Evolutionary conservation across 345 rosid genomes (phyloP).

Genomic region (Populus ilicifolia): DNA sequence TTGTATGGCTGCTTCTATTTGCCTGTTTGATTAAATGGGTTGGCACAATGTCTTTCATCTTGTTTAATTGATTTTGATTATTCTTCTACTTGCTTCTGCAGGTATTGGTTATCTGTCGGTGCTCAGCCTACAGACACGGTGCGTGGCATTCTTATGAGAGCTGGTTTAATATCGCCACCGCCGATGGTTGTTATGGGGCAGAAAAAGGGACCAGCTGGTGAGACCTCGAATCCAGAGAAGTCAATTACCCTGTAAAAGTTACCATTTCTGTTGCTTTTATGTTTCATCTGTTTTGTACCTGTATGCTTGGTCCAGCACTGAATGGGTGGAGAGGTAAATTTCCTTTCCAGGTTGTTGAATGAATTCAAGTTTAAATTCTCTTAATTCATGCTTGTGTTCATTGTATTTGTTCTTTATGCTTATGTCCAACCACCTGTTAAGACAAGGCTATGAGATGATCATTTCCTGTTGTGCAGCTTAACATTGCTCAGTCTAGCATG

Average conservation of each 20-base stretch:
- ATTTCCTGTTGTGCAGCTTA: too few relatives aligned
- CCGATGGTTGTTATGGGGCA: slow-evolving; percentile 6
- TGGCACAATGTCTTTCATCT: not conserved
- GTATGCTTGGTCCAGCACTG: not conserved
- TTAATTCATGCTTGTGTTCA: not conserved
- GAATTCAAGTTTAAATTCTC: not conserved
- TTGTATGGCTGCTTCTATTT: not conserved
- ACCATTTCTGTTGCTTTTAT: not conserved
- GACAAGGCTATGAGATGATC: too few relatives aligned
- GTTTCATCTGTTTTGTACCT: not conserved
- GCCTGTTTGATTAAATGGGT: not conserved
- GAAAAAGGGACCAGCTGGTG: slow-evolving; percentile 3
- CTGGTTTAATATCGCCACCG: slow-evolving; percentile 12
- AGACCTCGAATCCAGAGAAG: not conserved
- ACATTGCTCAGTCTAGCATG: too few relatives aligned
- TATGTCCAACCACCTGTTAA: not conserved
- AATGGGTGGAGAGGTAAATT: not conserved
- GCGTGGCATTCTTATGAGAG: slow-evolving; percentile 13
- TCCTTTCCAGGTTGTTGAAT: not conserved
- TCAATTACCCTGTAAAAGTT: not conserved
- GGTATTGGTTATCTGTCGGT: slow-evolving; percentile 20
- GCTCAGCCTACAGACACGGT: slow-evolving; percentile 16
- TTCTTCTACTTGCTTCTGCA: not conserved
- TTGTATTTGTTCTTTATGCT: not conserved
- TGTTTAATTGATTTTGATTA: not conserved